Evolutionary conservation across 2,329 filamentous ascomycete species (phyloP).

Genomic region (Apiospora phragmitis): DNA sequence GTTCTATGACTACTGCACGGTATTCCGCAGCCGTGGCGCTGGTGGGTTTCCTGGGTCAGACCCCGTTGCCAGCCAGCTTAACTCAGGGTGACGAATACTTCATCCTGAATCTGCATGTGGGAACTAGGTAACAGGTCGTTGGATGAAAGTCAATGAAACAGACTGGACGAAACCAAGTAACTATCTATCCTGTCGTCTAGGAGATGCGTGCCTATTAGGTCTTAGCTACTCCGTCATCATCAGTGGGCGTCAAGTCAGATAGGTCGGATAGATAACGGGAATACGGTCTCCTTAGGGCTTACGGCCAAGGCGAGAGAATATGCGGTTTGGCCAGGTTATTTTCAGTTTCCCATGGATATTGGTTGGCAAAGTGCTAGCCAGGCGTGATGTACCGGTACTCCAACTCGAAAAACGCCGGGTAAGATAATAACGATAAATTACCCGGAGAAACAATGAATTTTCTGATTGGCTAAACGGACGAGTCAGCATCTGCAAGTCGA

Average conservation of each 20-base stretch:
- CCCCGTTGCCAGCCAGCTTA: not conserved
- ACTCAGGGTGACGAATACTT: not conserved
- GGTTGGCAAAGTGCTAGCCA: not conserved
- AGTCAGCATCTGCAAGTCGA: not conserved
- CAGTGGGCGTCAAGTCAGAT: not conserved
- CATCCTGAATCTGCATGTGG: not conserved
- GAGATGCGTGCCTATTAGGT: not conserved
- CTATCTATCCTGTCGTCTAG: not conserved
- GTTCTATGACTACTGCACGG: not conserved
- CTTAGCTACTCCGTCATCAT: not conserved
- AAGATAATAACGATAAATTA: not conserved
- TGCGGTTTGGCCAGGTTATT: not conserved
- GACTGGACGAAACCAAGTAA: no score
- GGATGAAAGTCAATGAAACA: not conserved
- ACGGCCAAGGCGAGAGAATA: not conserved
- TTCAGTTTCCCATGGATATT: not conserved
- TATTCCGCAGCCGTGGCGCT: not conserved
- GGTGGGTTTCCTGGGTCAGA: not conserved
- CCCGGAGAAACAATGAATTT: not conserved
- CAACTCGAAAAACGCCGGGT: not conserved
- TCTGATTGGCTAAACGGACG: not conserved
- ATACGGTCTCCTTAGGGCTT: not conserved
- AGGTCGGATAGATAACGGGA: not conserved
- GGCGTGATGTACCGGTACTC: not conserved
- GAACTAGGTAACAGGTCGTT: not conserved